Evolutionary conservation across 306 rosid genomes (phyloP), one percentile per base, ranked within the genome.

Genomic region (Trifolium subterraneum): DNA sequence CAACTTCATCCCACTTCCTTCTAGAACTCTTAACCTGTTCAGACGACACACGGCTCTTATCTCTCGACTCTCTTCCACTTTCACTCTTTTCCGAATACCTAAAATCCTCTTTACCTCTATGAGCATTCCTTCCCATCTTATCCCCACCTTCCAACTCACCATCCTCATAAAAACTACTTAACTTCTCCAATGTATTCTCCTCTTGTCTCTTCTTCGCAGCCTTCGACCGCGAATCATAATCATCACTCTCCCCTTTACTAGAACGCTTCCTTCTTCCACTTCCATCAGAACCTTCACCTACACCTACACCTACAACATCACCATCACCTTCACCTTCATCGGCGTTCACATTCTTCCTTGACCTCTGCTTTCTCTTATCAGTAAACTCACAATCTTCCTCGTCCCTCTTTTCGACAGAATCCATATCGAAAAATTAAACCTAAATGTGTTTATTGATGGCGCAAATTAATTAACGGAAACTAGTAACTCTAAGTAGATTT

Each of bases 1-100:
- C 98, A 38, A 84, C 79, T 39, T 92, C 98, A 80, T 95, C 99
- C 99, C 99, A 95, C 75, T 87, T 92, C 86, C 97, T 92, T 72
- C 99, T 89, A 2, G 96, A 80, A 81, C 78, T 94, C 81, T 76
- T 88, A 8, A 20, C 78, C 81, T 79, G 91, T 62, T 88, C 98
- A 13, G 91, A 83, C 41, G 90, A 87, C 27, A 90, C 98, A 61
- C 86, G 92, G 10, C 86, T 82, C 84, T 90, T 91, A 69, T 93
- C 98, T 23, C 62, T 56, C n/a, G 62, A 55, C 3, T 55, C 62
- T 51, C 88, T 77, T 18, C 89, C 81, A 13, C 80, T 85, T 47
- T 91, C 94, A 60, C 88, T 82, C 89, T 71, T 89, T 48, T 87
- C 97, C 1, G 82, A 83, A 64, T 84, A 76, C 81, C 69, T 88